Conservation (phyloP, 2,329 filamentous ascomycete species). For the Arthrobotrys musiformis region DNA sequence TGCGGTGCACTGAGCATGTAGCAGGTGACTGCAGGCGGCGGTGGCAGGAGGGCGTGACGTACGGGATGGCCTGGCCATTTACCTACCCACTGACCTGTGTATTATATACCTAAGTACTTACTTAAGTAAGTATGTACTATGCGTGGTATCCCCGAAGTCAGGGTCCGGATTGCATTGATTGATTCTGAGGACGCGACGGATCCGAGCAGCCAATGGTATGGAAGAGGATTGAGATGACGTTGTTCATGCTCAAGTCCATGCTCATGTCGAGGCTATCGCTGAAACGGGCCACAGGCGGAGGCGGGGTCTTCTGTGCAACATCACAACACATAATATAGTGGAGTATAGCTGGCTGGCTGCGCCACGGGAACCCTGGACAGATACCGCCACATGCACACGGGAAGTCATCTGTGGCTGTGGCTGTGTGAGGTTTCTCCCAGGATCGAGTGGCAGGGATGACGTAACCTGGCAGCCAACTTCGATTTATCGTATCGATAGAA, state of each 20-base stretch:
- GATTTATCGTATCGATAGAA: background rate
- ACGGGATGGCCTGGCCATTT: conserved; percentile 7
- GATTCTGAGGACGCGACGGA: no score
- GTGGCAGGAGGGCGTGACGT: background rate
- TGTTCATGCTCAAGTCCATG: no score
- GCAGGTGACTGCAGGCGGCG: conserved; percentile 19
- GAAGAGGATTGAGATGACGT: background rate
- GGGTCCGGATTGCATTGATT: no score
- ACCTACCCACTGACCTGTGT: no score
- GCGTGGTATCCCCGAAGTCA: no score
- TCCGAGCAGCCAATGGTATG: no score
- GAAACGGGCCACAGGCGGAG: conserved; percentile 5
- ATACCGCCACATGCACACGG: background rate
- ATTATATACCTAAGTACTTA: no score
- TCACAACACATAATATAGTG: conserved; percentile 23
- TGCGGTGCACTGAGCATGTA: no score
- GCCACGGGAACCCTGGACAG: no score
- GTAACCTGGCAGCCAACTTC: conserved; percentile 18
- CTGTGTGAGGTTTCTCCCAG: no score
- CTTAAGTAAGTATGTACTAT: no score
- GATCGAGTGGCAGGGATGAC: conserved; percentile 25
- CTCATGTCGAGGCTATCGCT: background rate
- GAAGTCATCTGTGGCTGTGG: conserved; percentile 4
- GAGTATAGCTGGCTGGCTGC: no score
- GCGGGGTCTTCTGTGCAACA: conserved; percentile 28